phyloP scores from a whole-genome alignment of 257 asterid species.

The Oldenlandia corymbosa region DNA sequence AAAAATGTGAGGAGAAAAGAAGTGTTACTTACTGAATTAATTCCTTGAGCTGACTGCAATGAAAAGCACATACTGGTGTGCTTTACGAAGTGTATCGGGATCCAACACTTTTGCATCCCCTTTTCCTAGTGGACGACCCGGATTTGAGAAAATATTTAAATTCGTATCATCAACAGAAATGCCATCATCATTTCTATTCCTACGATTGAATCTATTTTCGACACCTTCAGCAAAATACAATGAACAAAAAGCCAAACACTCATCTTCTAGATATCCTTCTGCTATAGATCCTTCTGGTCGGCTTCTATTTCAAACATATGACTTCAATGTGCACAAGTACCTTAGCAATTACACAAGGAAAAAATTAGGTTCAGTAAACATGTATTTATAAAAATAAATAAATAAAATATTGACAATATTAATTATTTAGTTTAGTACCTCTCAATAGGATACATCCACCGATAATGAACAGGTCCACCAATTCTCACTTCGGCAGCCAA shows the following conservation, averaged over 20 bases:
- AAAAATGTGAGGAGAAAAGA: no score
- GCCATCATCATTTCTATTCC: neutral
- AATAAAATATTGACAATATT: no score
- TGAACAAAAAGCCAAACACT: slow-evolving; percentile 7
- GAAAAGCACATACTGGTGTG: neutral
- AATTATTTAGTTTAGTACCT: neutral
- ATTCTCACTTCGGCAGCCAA: slow-evolving; percentile 1
- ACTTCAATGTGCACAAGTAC: slow-evolving; percentile 1
- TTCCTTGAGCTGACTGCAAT: no score
- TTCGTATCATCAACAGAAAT: neutral
- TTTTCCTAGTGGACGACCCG: neutral
- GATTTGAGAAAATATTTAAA: neutral
- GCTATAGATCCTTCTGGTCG: no score
- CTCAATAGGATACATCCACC: slow-evolving; percentile 11
- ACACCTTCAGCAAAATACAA: neutral
- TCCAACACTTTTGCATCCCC: neutral
- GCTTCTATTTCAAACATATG: neutral
- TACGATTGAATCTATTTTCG: neutral
- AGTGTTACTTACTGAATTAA: slow-evolving; percentile 2
- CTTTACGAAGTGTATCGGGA: neutral
- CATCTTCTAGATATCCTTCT: neutral
- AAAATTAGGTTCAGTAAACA: no score
- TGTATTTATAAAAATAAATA: no score
- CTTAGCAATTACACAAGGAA: neutral
- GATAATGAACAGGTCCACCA: neutral